Conservation (phyloP, 768 basidiomycete genomes). For the Panaeolus cyanescens region DNA sequence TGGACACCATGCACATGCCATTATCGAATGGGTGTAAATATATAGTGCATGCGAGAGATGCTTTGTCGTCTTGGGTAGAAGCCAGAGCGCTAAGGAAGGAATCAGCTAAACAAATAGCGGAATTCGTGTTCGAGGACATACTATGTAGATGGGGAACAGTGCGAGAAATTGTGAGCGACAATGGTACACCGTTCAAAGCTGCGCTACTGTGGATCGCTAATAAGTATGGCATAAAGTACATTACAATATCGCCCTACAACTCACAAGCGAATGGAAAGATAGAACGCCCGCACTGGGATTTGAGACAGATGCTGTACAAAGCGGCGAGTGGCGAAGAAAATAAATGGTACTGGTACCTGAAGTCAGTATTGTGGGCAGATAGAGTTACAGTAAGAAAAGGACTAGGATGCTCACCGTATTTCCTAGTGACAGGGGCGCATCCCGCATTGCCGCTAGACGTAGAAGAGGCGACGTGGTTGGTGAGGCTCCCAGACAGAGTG, state of each 20-base stretch:
- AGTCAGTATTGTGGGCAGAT: conserved; percentile 24
- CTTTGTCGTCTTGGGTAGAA: conserved; percentile 22
- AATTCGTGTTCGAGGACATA: conserved; percentile 30
- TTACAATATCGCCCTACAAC: conserved; percentile 22
- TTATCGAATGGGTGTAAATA: conserved; percentile 9
- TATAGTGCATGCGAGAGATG: too few relatives aligned
- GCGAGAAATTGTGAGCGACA: conserved; percentile 42
- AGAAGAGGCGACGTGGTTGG: conserved; percentile 27
- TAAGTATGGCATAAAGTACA: conserved; percentile 12
- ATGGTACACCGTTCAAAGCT: conserved; percentile 23
- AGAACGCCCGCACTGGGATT: conserved; percentile 21
- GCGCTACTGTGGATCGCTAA: conserved; percentile 7
- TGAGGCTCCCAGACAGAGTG: conserved; percentile 14
- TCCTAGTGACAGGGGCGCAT: conserved; percentile 30
- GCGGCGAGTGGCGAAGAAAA: conserved; percentile 20
- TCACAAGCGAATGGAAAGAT: conserved; percentile 21
- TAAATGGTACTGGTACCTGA: conserved; percentile 29
- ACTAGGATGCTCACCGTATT: conserved; percentile 30
- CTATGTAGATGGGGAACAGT: conserved; percentile 41
- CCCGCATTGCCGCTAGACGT: conserved; percentile 29
- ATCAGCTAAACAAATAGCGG: conserved; percentile 15
- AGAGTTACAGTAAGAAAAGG: too few relatives aligned
- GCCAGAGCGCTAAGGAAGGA: conserved; percentile 19
- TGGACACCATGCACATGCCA: conserved; percentile 10
- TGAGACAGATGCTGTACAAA: conserved; percentile 16